These are phyloP conservation scores for Neofusicoccum sp. DNA, from an alignment of 2,329 filamentous ascomycete genomes.

Conservation along the genomic window DNA sequence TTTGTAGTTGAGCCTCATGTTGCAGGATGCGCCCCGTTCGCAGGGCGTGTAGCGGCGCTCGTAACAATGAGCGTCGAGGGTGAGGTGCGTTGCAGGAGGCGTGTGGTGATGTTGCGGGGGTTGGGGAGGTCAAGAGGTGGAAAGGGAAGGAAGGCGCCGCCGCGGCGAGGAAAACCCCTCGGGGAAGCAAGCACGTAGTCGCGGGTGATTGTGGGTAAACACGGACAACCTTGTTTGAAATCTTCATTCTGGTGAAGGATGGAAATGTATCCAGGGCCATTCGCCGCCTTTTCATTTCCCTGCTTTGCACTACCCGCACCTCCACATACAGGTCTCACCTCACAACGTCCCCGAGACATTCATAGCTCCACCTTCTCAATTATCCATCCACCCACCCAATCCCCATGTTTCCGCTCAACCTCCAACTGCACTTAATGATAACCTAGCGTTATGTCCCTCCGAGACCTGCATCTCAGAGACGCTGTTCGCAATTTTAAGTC, in stretches of 20 bases:
- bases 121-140: not conserved
- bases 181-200: not conserved
- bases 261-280: not conserved
- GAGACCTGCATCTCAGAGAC: too few species aligned
- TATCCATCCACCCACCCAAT: too few species aligned
- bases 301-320: not conserved
- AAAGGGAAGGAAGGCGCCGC: not conserved
- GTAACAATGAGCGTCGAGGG: not conserved
- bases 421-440: too few species aligned
- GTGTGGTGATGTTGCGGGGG: not conserved
- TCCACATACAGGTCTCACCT: too few species aligned
- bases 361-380: too few species aligned
- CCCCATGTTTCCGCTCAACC: too few species aligned
- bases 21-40: not conserved
- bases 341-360: too few species aligned
- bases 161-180: not conserved
- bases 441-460: too few species aligned
- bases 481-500: too few species aligned
- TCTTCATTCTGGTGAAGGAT: not conserved
- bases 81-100: not conserved
- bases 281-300: not conserved
- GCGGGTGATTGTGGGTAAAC: not conserved
- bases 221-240: not conserved
- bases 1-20: conserved; percentile 41
- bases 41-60: not conserved